Evolutionary conservation across 1,284 basidiomycete species (phyloP).

Genomic region (Melanopsichium pennsylvanicum): DNA sequence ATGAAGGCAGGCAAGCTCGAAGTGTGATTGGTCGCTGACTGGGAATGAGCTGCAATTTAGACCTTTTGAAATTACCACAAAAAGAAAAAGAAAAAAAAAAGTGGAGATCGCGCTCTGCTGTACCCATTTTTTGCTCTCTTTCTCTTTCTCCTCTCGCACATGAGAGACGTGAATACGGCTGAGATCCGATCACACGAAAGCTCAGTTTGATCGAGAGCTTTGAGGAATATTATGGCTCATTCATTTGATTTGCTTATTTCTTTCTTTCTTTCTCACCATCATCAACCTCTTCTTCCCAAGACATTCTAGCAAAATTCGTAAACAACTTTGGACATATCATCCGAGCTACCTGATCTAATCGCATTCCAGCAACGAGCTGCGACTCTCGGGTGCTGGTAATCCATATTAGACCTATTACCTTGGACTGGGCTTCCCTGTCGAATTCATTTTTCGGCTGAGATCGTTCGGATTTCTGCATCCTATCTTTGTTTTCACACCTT

Average conservation of each 20-base stretch:
- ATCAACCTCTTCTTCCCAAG: too few species aligned
- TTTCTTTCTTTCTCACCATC: slow-evolving; percentile 3
- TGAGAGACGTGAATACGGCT: too few species aligned
- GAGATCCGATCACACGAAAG: neutral
- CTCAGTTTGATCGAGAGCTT: neutral
- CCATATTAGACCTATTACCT: too few species aligned
- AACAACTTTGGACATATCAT: too few species aligned
- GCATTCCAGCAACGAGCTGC: too few species aligned
- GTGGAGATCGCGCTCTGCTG: slow-evolving; percentile 1
- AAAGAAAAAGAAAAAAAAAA: neutral
- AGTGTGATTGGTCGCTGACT: slow-evolving; percentile 19
- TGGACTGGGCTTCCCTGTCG: neutral
- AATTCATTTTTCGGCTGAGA: neutral
- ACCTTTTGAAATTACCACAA: neutral
- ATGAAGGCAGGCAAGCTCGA: neutral
- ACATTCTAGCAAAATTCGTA: neutral
- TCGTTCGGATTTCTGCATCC: neutral
- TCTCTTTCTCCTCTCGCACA: too few species aligned
- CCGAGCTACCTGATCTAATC: too few species aligned
- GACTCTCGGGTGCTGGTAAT: too few species aligned
- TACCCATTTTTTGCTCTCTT: neutral
- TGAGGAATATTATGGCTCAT: too few species aligned
- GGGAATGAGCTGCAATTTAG: neutral
- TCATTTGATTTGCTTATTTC: neutral
- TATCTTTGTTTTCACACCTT: neutral